These are phyloP conservation scores for Quillaja saponaria DNA, from an alignment of 306 rosid species.

Conservation along the genomic window DNA sequence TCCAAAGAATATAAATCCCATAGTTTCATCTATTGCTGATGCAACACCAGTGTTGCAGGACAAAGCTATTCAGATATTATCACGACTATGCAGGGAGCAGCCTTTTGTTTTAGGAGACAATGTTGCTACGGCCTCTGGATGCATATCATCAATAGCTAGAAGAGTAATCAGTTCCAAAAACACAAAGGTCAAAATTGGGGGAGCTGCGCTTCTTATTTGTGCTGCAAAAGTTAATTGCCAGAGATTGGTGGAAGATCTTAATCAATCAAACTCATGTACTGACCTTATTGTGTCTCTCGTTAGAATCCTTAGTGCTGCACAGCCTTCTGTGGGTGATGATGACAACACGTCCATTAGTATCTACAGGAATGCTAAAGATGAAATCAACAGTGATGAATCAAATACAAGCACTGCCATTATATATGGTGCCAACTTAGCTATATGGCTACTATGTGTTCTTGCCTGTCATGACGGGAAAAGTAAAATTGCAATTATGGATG, in stretches of 20 bases:
- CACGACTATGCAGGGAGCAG: conserved; percentile 81
- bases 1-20: conserved; percentile 76
- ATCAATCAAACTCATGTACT: conserved; percentile 50
- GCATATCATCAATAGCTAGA: conserved; percentile 68
- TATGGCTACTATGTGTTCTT: conserved; percentile 86
- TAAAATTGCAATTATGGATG: conserved; percentile 75
- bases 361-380: conserved; percentile 59
- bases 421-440: conserved; percentile 67
- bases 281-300: conserved; percentile 81
- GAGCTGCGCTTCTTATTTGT: conserved; percentile 84
- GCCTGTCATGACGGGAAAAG: conserved; percentile 79
- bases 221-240: conserved; percentile 75
- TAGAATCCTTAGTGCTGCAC: conserved; percentile 55
- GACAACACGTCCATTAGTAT: conserved; percentile 67
- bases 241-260: conserved; percentile 80
- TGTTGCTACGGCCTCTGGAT: conserved; percentile 66
- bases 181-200: conserved; percentile 77
- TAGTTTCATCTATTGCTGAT: conserved; percentile 74
- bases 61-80: conserved; percentile 84
- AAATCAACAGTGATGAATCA: conserved; percentile 41
- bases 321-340: conserved; percentile 44
- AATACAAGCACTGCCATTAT: conserved; percentile 57
- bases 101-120: conserved; percentile 71
- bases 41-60: conserved; percentile 75
- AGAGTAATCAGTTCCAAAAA: conserved; percentile 75